Evolutionary conservation across 176 grass and related monocot genomes (phyloP), one percentile per base, ranked within the genome.

Genomic region (Cymbopogon citratus): DNA sequence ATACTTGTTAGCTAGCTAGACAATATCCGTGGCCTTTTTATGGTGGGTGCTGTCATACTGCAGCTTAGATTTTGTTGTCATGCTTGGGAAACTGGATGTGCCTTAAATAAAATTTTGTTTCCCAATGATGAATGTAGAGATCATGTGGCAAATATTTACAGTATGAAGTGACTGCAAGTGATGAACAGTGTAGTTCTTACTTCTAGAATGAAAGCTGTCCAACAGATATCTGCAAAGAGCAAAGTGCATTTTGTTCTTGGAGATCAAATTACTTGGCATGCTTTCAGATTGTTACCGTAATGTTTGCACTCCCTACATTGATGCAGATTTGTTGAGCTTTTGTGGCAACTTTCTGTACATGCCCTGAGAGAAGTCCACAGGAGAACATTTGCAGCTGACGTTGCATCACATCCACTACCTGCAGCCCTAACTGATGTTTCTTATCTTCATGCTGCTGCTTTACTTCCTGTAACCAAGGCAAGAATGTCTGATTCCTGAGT

Each of bases 321-420:
- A 57, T 89, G 83, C 93, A 99, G 97, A 85, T 99, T 99, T 90
- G 93, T 99, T 63, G 97, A 99, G 89, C 97, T 99, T 85, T 89
- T 99, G 65, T 99, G 97, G 97, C 97, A 99, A 85, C 93, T 99
- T 69, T 99, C 97, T 45, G 97, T 96, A 74, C 93, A 99, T 83
- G 90, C 93, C 73, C 86, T 99, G 87, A 93, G 97, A 71, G 97
- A 99, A 80, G 97, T 99, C 67, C 91, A 99, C 86, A 93, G 92
- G 80, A 84, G 97, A 89, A 91, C 86, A 70, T 99, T 96, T 90
- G 82, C 80, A 41, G 89, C 91, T 83, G 97, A 99, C 51, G 87
- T 87, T 9, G 85, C 91, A 71, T 91, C 89, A 54, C 91, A 96
- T 73, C 93, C 97, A 23, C 64, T 99, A 28, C 97, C 97, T 77